Conservation (phyloP, 2,329 filamentous ascomycete species). For the Cercospora zeae-maydis region DNA sequence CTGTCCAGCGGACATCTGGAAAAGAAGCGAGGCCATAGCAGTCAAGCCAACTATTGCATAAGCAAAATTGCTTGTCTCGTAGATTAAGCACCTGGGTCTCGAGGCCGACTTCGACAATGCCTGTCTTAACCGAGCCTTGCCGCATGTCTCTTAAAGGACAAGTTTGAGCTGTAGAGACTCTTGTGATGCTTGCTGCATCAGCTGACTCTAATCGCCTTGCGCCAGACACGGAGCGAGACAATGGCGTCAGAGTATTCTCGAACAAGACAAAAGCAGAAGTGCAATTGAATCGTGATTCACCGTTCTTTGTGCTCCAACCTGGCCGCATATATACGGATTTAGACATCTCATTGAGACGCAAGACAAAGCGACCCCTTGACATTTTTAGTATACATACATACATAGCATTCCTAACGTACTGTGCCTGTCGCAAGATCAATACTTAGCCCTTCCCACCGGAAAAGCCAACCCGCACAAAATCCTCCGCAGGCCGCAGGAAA, state of each 20-base stretch:
- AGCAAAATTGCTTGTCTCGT: background rate
- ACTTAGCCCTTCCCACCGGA: background rate
- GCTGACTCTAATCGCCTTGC: background rate
- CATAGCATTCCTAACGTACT: background rate
- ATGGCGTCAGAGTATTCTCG: background rate
- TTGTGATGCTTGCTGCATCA: background rate
- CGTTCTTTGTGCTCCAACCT: constrained; percentile 2
- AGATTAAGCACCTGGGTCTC: background rate
- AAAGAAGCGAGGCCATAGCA: too few relatives aligned
- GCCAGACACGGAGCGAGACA: background rate
- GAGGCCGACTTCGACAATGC: background rate
- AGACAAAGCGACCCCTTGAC: constrained; percentile 12
- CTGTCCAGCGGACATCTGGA: too few relatives aligned
- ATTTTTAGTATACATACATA: background rate
- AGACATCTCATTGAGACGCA: constrained; percentile 14
- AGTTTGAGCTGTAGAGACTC: background rate
- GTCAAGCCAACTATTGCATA: too few relatives aligned
- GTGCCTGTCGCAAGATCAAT: background rate
- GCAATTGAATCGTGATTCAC: background rate
- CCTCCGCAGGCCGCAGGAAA: constrained; percentile 25
- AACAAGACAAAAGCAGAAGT: background rate
- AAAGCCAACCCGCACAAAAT: background rate
- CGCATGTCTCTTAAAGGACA: background rate
- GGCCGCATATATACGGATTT: constrained; percentile 8
- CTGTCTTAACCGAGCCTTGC: background rate